phyloP scores from a whole-genome alignment of 2,329 filamentous ascomycete species.

The Apiospora pterosperma region DNA sequence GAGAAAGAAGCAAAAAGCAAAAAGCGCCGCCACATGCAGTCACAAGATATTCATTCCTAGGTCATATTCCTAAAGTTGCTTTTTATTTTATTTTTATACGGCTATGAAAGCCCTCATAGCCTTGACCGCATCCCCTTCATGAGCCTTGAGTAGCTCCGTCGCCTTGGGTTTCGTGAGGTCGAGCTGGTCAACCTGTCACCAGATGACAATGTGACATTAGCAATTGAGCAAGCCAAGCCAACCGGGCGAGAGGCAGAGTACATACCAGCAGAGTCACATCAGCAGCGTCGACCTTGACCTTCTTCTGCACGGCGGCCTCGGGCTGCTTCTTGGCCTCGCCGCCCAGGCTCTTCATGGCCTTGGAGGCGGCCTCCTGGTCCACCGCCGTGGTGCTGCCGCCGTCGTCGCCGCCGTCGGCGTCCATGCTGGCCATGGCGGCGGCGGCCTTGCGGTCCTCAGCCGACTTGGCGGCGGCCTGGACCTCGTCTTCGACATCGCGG shows the following conservation, averaged over 20 bases:
- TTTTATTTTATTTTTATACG: conserved; percentile 11
- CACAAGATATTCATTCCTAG: background rate
- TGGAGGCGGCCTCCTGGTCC: conserved; percentile 66
- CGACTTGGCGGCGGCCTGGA: conserved; percentile 51
- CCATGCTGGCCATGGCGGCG: conserved; percentile 68
- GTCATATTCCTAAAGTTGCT: background rate
- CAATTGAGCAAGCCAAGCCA: conserved; percentile 4
- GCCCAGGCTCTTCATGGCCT: conserved; percentile 66
- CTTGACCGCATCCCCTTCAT: conserved; percentile 67
- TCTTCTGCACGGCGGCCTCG: conserved; percentile 44
- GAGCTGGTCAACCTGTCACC: conserved; percentile 60
- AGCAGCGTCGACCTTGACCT: conserved; percentile 70
- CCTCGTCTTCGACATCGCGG: conserved; percentile 55
- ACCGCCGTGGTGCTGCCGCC: conserved; percentile 52
- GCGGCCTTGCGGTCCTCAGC: conserved; percentile 77
- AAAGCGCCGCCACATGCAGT: background rate
- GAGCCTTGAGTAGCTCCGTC: conserved; percentile 67
- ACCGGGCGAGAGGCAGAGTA: conserved; percentile 8
- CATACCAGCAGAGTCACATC: conserved; percentile 69
- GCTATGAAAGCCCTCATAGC: conserved; percentile 59
- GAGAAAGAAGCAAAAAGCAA: no score
- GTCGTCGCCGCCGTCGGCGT: conserved; percentile 46
- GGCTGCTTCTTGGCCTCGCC: conserved; percentile 23
- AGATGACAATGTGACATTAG: background rate
- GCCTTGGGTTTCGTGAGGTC: conserved; percentile 70